Percentiles rank a stretch among this genome's conserved stretches.
phyloP scores from a whole-genome alignment of 495 filamentous ascomycete species.

The Astrothelium macrocarpum region DNA sequence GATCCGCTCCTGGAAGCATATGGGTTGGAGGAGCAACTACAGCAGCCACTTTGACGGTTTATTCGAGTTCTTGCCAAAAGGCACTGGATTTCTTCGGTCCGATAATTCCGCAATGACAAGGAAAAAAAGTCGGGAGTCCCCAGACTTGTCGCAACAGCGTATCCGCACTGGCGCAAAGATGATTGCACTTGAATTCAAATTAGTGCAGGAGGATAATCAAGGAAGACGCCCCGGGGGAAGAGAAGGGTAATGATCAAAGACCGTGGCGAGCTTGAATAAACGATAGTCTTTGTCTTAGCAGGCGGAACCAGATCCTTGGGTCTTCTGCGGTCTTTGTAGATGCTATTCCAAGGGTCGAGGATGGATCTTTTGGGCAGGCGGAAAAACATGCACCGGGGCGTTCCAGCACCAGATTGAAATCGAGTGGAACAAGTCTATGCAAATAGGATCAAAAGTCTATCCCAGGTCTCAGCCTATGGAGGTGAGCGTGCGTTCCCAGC shows the following conservation, averaged over 20 bases:
- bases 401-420: neutral
- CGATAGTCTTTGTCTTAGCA: neutral
- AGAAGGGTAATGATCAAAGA: constrained; percentile 4
- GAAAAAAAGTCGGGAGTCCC: constrained; percentile 16
- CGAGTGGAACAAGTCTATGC: constrained; percentile 5
- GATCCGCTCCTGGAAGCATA: constrained; percentile 35
- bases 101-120: constrained; percentile 22
- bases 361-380: neutral
- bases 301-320: neutral
- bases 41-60: constrained; percentile 37
- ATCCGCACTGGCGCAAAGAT: constrained; percentile 22
- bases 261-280: constrained; percentile 5
- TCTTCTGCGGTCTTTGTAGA: constrained; percentile 1
- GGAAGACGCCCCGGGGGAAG: constrained; percentile 14
- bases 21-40: constrained; percentile 32
- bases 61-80: constrained; percentile 20
- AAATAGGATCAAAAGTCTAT: constrained; percentile 3
- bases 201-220: constrained; percentile 18
- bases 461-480: neutral
- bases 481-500: neutral
- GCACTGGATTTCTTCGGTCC: constrained; percentile 19
- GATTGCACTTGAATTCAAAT: constrained; percentile 21
- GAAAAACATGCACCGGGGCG: neutral
- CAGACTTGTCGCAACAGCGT: constrained; percentile 12
- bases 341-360: neutral